A percentile compares a stretch with the other conserved stretches of the same genome.
phyloP scores from a whole-genome alignment of 345 rosid genomes.

The Zanthoxylum bungeanum region DNA sequence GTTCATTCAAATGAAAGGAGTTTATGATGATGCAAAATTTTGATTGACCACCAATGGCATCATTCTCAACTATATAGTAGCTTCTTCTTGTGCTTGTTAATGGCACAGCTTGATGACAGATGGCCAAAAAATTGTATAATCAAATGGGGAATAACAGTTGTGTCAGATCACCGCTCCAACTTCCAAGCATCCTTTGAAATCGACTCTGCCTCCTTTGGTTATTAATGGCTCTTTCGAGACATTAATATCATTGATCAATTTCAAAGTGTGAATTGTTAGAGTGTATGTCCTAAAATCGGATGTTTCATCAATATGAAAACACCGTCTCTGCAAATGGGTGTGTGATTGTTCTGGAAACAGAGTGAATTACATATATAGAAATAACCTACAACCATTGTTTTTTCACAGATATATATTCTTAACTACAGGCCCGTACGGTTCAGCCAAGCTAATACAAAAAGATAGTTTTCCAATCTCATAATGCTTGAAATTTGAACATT shows the following conservation, averaged over 20 bases:
- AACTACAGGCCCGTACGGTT: background rate
- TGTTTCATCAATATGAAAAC: too few relatives aligned
- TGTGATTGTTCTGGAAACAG: too few relatives aligned
- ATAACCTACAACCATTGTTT: background rate
- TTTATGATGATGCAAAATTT: background rate
- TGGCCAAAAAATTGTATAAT: background rate
- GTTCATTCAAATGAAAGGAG: background rate
- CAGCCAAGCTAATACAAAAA: background rate
- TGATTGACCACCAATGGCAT: background rate
- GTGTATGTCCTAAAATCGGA: too few relatives aligned
- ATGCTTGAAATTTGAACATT: slow-evolving; percentile 11
- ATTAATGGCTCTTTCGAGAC: too few relatives aligned
- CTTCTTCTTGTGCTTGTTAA: background rate
- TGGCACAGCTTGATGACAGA: background rate
- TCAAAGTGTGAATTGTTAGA: background rate
- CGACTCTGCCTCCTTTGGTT: background rate
- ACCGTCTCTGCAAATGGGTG: too few relatives aligned
- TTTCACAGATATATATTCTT: background rate
- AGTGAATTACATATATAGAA: background rate
- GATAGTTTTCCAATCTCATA: background rate
- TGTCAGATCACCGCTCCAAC: background rate
- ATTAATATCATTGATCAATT: background rate
- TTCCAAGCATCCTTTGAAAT: background rate
- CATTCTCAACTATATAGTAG: background rate
- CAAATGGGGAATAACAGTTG: background rate